These are phyloP conservation scores for Brassica napus DNA, from an alignment of 345 rosid genomes.

Conservation along the genomic window DNA sequence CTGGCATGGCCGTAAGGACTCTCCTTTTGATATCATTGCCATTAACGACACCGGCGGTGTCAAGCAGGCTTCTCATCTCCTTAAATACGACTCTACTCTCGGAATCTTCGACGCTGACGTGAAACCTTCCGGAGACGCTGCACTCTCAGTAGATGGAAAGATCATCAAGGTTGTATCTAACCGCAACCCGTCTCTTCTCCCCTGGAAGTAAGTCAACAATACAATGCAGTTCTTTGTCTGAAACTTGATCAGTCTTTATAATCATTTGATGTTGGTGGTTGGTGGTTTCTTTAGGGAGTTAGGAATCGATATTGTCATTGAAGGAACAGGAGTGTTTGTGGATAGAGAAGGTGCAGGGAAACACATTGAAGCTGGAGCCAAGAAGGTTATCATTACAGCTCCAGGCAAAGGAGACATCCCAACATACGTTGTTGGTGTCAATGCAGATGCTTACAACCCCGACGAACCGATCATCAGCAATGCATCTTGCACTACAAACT, in stretches of 20 bases:
- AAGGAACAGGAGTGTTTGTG: constrained; percentile 95
- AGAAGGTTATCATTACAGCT: constrained; percentile 93
- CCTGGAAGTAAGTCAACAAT: constrained; percentile 75
- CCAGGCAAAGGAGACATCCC: constrained; percentile 99
- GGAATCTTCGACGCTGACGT: constrained; percentile 92
- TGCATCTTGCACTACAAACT: constrained; percentile 97
- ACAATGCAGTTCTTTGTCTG: constrained; percentile 25
- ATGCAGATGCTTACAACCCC: constrained; percentile 68
- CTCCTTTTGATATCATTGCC: constrained; percentile 88
- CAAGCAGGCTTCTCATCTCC: constrained; percentile 94
- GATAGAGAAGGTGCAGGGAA: constrained; percentile 95
- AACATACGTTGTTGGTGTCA: constrained; percentile 90
- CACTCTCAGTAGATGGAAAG: constrained; percentile 90
- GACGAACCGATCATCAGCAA: constrained; percentile 89
- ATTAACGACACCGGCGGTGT: constrained; percentile 86
- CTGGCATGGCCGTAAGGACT: constrained; percentile 93
- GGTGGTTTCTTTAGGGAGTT: constrained; percentile 54
- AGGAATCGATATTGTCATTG: constrained; percentile 81
- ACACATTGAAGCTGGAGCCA: constrained; percentile 90
- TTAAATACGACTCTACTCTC: constrained; percentile 90
- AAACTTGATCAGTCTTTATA: neutral
- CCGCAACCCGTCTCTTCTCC: constrained; percentile 76
- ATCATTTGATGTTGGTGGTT: neutral
- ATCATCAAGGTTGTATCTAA: constrained; percentile 78
- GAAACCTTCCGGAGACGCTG: constrained; percentile 70